Base-by-base conservation (phyloP, 2,329 filamentous ascomycete species). In the Penicillium frequentans region DNA sequence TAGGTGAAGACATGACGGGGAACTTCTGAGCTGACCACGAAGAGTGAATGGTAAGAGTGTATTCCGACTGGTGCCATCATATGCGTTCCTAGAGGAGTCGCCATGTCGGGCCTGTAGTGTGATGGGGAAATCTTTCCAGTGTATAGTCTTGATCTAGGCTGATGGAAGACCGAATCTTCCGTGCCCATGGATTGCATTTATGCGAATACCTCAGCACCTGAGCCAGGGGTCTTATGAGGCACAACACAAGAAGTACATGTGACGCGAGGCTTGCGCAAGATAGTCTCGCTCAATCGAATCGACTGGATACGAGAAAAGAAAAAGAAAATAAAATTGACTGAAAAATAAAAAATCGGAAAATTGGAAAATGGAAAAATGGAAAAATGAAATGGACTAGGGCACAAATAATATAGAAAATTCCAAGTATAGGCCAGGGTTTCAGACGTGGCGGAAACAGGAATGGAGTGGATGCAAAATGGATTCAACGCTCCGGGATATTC, bases 1-100 rank as follows among this genome's bases (percentile, higher is more conserved):
- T 73, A 76, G 2, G 65, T 44, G 3, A 69, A 56, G 31, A 64
- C 65, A 52, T 75, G 73, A 5, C 59, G 66, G n/a, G 74, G 73
- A 4, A 70, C 55, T 55, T 75, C 73, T 2, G 63, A 48, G 31
- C 58, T 55, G 13, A 66, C 43, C 37, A 63, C 67, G 62, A 75
- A 75, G 10, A 74, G 52, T 27, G 67, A 66, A 46, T 63, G 67
- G 54, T 72, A 72, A 3, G 65, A 63, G 39, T 13, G 29, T 11
- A 10, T 57, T 60, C 33, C 63, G 52, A n/a, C 29, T n/a, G 29
- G 19, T 37, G 19, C 21, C 13, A 42, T 37, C 3, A 35, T 59
- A 5, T 58, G 35, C 3, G 54, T 26, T 13, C 27, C 21, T 39
- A 51, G 33, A 13, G 56, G 33, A 26, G 45, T 54, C 13, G 57